These are phyloP conservation scores for Pythium coloratum DNA, from an alignment of 352 stramenopile species.

Conservation along the genomic window DNA sequence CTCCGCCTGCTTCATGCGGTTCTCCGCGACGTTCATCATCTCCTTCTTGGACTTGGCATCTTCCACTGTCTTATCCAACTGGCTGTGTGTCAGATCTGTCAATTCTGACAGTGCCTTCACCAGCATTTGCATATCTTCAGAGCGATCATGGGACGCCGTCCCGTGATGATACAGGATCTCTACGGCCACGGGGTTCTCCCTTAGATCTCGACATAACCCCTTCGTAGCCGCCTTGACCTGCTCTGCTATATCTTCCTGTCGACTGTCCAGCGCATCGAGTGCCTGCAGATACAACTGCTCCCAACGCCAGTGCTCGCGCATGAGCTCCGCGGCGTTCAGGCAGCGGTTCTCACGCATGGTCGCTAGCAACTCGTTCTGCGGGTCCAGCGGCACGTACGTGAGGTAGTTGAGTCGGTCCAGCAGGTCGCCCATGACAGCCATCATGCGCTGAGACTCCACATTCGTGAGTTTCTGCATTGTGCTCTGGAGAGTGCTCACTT, in stretches of 20 bases:
- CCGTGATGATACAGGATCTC: conserved; percentile 78
- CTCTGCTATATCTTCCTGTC: conserved; percentile 72
- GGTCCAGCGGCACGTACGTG: conserved; percentile 75
- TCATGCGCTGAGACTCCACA: conserved; percentile 87
- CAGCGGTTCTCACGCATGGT: conserved; percentile 65
- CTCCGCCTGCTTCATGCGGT: conserved; percentile 78
- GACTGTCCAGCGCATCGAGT: conserved; percentile 53
- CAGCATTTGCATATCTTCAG: conserved; percentile 68
- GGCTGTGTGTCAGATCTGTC: conserved; percentile 71
- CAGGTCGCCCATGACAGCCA: conserved; percentile 85
- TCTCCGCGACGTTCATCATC: conserved; percentile 72
- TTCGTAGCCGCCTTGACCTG: conserved; percentile 70
- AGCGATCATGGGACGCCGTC: conserved; percentile 48
- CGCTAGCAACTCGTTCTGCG: conserved; percentile 50
- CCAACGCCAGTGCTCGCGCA: conserved; percentile 77
- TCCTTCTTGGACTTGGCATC: conserved; percentile 85
- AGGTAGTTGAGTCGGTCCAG: conserved; percentile 86
- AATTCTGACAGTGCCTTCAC: conserved; percentile 81
- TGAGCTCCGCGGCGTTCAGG: conserved; percentile 52
- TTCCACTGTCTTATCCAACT: conserved; percentile 84
- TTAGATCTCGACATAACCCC: conserved; percentile 65
- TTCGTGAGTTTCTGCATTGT: conserved; percentile 88
- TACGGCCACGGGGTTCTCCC: conserved; percentile 69
- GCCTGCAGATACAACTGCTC: conserved; percentile 73
- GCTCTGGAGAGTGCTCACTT: neutral